Percentiles rank a stretch among this genome's conserved stretches.
phyloP scores from a whole-genome alignment of 257 asterid species.

The Fraxinus americana region DNA sequence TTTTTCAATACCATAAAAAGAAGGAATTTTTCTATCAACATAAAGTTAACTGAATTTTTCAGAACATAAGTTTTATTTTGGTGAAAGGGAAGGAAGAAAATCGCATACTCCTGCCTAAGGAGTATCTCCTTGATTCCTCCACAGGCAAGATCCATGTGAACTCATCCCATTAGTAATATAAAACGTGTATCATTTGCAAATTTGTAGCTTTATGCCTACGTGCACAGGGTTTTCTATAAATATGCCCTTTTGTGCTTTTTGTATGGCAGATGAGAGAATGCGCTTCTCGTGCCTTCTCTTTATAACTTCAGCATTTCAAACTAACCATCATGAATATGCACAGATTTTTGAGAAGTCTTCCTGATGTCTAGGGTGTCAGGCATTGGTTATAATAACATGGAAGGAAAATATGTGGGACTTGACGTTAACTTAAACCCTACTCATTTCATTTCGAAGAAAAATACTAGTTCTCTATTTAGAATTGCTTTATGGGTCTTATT shows the following conservation, averaged over 20 bases:
- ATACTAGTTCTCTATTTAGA: slow-evolving; percentile 5
- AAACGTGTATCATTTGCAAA: slow-evolving; percentile 5
- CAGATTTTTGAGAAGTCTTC: not conserved
- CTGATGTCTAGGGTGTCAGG: slow-evolving; percentile 3
- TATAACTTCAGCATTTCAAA: not conserved
- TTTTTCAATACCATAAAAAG: not conserved
- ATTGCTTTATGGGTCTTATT: not conserved
- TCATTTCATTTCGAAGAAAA: not conserved
- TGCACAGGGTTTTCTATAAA: not conserved
- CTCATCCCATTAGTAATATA: not conserved
- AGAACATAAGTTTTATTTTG: not conserved
- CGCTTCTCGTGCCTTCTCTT: not conserved
- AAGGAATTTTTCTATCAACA: not conserved
- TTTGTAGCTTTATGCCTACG: not conserved
- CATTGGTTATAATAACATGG: not conserved
- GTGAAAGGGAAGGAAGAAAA: not conserved
- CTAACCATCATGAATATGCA: slow-evolving; percentile 2
- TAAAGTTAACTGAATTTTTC: not conserved
- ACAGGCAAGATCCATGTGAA: not conserved
- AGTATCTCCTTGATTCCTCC: not conserved
- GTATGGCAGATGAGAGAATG: not conserved
- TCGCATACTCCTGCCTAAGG: not conserved
- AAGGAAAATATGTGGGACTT: not conserved
- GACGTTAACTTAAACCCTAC: not conserved
- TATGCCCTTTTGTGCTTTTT: not conserved